phyloP scores from a whole-genome alignment of 2,329 filamentous ascomycete species.

The Xylaria sp. region DNA sequence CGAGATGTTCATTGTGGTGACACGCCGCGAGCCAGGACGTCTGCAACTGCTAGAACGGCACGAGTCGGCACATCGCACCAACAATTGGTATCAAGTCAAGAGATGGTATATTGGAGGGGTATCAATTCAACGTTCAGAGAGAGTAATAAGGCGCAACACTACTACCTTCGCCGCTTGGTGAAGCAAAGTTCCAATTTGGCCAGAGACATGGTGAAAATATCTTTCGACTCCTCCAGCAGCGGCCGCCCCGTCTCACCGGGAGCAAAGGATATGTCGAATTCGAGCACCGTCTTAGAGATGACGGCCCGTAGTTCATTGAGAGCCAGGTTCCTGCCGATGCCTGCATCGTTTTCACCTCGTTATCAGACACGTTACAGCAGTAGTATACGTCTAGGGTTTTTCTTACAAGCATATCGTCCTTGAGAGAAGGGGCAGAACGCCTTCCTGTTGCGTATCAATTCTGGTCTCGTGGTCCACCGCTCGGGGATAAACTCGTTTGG shows the following conservation, averaged over 20 bases:
- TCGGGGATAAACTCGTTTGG: constrained; percentile 38
- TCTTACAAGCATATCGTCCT: constrained; percentile 37
- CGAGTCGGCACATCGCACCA: neutral
- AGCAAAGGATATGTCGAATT: constrained; percentile 34
- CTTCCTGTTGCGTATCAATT: constrained; percentile 32
- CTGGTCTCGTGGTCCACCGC: constrained; percentile 36
- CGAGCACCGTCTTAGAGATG: constrained; percentile 35
- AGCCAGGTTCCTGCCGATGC: constrained; percentile 38
- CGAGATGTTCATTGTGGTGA: neutral
- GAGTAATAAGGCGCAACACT: neutral
- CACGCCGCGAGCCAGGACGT: neutral
- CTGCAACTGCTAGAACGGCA: neutral
- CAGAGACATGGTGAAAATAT: constrained; percentile 34
- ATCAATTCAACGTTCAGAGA: constrained; percentile 22
- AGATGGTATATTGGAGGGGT: constrained; percentile 12
- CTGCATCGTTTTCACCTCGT: constrained; percentile 7
- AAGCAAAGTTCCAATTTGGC: constrained; percentile 34
- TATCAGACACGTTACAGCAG: constrained; percentile 9
- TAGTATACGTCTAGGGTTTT: neutral
- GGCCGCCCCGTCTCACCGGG: constrained; percentile 32
- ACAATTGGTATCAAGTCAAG: neutral
- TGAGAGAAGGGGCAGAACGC: constrained; percentile 35
- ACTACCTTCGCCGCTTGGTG: constrained; percentile 24
- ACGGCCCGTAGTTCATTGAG: constrained; percentile 35
- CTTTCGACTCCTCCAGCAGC: constrained; percentile 35